These are phyloP conservation scores for Candida loeiensis DNA, from an alignment of 805 yeast species.

Conservation along the genomic window DNA sequence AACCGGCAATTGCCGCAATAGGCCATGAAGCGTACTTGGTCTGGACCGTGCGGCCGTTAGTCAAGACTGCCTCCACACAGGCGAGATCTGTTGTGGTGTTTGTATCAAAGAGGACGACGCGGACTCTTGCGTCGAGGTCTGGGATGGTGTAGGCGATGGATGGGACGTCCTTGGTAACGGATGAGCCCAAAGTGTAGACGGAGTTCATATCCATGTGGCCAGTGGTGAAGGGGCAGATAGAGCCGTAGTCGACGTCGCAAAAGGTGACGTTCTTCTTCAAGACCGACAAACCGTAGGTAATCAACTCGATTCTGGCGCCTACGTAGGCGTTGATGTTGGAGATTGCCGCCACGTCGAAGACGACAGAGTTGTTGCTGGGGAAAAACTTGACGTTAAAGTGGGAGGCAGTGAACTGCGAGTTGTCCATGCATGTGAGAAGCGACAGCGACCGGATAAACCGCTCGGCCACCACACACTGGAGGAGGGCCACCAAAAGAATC, in stretches of 20 bases:
- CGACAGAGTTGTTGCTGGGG: conserved; percentile 61
- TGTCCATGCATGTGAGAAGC: conserved; percentile 85
- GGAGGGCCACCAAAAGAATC: neutral
- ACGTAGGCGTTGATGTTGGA: conserved; percentile 70
- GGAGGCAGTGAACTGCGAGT: conserved; percentile 83
- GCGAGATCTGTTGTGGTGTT: conserved; percentile 58
- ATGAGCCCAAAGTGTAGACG: conserved; percentile 39
- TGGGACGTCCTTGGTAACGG: conserved; percentile 58
- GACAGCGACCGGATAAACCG: conserved; percentile 53
- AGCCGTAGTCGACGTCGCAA: conserved; percentile 50
- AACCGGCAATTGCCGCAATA: conserved; percentile 84
- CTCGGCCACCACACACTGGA: conserved; percentile 3
- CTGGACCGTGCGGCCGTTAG: conserved; percentile 92
- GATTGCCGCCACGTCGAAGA: conserved; percentile 68
- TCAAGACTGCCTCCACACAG: conserved; percentile 83
- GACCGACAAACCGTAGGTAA: conserved; percentile 77
- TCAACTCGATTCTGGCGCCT: conserved; percentile 58
- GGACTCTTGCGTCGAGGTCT: conserved; percentile 88
- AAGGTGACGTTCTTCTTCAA: conserved; percentile 53
- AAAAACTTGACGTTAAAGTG: conserved; percentile 71
- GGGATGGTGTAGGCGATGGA: conserved; percentile 86
- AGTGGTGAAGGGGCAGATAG: conserved; percentile 77
- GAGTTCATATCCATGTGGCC: conserved; percentile 79
- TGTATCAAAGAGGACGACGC: conserved; percentile 54
- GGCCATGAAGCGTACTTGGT: conserved; percentile 75